phyloP scores from a whole-genome alignment of 208 protist genomes.

The Wallacemonas sp. region DNA sequence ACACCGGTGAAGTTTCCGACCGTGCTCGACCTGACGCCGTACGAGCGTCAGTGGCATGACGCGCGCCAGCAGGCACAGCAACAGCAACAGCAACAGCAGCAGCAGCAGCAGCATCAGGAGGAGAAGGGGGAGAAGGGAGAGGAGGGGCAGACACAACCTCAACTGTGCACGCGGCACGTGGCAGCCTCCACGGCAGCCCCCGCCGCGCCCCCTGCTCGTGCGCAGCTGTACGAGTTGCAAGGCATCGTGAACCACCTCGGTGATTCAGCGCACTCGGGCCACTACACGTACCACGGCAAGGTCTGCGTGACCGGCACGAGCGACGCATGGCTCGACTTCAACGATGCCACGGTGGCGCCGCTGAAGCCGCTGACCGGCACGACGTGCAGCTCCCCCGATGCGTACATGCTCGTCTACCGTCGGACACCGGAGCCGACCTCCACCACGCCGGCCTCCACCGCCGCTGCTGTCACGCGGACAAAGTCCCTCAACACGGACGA shows the following conservation, averaged over 20 bases:
- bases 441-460: not conserved
- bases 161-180: not conserved
- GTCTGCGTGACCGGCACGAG: slow-evolving; percentile 20
- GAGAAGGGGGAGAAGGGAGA: not conserved
- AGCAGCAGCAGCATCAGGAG: too few relatives aligned
- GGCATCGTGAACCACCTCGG: slow-evolving; percentile 81
- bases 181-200: not conserved
- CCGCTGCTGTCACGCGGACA: not conserved
- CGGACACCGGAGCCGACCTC: slow-evolving; percentile 17
- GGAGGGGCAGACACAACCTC: not conserved
- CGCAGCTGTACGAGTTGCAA: slow-evolving; percentile 52
- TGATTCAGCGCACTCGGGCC: slow-evolving; percentile 60
- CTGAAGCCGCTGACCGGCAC: slow-evolving; percentile 47
- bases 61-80: not conserved
- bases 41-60: slow-evolving; percentile 58
- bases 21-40: slow-evolving; percentile 59
- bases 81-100: not conserved
- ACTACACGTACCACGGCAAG: slow-evolving; percentile 84
- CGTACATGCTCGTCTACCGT: slow-evolving; percentile 79
- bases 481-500: not conserved
- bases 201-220: not conserved
- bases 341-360: slow-evolving; percentile 63
- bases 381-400: slow-evolving; percentile 46
- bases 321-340: slow-evolving; percentile 63
- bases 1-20: slow-evolving; percentile 50